Evolutionary conservation across 768 basidiomycete species (phyloP).

Genomic region (Wakefieldia striispora): DNA sequence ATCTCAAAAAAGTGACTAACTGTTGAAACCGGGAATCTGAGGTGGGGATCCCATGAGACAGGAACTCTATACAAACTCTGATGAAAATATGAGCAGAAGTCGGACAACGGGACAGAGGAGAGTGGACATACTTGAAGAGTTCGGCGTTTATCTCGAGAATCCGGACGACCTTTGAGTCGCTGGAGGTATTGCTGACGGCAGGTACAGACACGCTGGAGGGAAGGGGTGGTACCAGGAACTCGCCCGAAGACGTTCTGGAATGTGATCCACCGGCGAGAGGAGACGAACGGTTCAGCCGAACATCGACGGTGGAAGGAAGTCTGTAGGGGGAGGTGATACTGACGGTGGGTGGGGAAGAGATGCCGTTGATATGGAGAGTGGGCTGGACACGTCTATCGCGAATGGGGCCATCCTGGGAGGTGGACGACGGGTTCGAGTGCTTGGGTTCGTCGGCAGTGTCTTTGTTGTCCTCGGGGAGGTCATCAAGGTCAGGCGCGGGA

Average conservation of each 20-base stretch:
- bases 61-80: slow-evolving; percentile 64
- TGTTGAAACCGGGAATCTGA: slow-evolving; percentile 53
- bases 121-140: slow-evolving; percentile 54
- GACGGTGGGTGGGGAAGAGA: slow-evolving; percentile 17
- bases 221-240: slow-evolving; percentile 29
- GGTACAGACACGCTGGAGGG: slow-evolving; percentile 23
- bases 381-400: slow-evolving; percentile 20
- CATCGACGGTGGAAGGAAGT: slow-evolving; percentile 20
- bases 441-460: slow-evolving; percentile 38
- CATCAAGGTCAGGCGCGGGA: slow-evolving; percentile 59
- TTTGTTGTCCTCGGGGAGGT: slow-evolving; percentile 28
- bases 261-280: slow-evolving; percentile 23
- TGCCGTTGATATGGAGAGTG: slow-evolving; percentile 23
- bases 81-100: neutral
- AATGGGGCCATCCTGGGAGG: slow-evolving; percentile 13
- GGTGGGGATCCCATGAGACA: slow-evolving; percentile 46
- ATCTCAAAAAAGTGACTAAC: slow-evolving; percentile 40
- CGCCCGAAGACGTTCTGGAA: slow-evolving; percentile 27
- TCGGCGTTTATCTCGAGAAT: slow-evolving; percentile 70
- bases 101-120: slow-evolving; percentile 3
- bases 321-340: slow-evolving; percentile 20
- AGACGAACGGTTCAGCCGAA: slow-evolving; percentile 21
- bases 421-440: slow-evolving; percentile 13
- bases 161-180: slow-evolving; percentile 47
- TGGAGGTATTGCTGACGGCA: slow-evolving; percentile 3